These are phyloP conservation scores for Hortiboletus rubellus DNA, from an alignment of 1,284 basidiomycete species.

Conservation along the genomic window DNA sequence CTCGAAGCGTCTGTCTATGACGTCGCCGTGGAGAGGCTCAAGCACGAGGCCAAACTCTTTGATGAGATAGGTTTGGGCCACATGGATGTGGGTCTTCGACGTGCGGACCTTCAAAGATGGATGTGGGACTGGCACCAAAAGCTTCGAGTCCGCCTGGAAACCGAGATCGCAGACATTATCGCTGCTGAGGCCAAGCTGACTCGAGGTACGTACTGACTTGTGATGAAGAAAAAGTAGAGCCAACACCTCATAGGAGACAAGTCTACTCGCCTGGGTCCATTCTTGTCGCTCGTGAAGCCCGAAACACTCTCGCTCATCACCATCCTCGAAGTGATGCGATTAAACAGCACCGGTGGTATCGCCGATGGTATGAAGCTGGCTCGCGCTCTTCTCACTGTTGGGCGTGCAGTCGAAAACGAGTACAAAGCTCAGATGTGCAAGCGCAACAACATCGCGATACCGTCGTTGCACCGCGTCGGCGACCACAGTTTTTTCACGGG, in stretches of 20 bases:
- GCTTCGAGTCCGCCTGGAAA: constrained; percentile 54
- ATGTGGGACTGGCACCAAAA: constrained; percentile 88
- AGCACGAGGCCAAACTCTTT: constrained; percentile 64
- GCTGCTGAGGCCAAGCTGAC: constrained; percentile 38
- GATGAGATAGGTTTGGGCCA: constrained; percentile 57
- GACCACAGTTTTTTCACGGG: constrained; percentile 55
- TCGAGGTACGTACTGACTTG: constrained; percentile 16
- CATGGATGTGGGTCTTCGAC: constrained; percentile 49
- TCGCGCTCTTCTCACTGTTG: constrained; percentile 80
- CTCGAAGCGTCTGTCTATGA: constrained; percentile 86
- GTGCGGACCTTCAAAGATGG: constrained; percentile 68
- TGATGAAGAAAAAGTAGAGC: background rate
- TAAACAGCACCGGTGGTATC: constrained; percentile 78
- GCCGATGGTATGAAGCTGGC: constrained; percentile 90
- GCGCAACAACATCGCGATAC: constrained; percentile 59
- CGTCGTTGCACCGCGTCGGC: constrained; percentile 38
- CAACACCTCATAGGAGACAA: constrained; percentile 10
- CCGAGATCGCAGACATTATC: constrained; percentile 56
- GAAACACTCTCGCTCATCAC: constrained; percentile 87
- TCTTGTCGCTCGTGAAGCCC: constrained; percentile 74
- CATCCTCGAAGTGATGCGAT: constrained; percentile 88
- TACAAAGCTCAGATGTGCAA: constrained; percentile 84
- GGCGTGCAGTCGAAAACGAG: constrained; percentile 85
- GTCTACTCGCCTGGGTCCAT: constrained; percentile 48
- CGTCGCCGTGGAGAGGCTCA: constrained; percentile 73